Base-by-base conservation (phyloP, 768 basidiomycete species). In the Tylopilus sp. region DNA sequence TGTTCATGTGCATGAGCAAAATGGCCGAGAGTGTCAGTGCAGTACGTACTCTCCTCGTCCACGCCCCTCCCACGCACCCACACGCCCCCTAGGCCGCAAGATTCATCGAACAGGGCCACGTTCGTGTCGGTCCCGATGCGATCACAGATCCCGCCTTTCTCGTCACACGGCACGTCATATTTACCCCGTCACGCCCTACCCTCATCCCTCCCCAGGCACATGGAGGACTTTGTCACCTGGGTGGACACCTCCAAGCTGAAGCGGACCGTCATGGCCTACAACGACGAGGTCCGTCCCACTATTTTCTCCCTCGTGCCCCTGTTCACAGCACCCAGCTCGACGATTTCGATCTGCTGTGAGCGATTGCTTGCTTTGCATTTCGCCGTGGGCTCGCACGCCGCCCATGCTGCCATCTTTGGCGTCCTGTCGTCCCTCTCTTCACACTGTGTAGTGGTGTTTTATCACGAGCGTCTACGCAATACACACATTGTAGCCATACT, bases 201-300 rank as follows among this genome's bases (percentile, higher is more conserved):
- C 56, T 45, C 44, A 58, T 22, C 33, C 43, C 29, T 21, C 30
- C 25, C 22, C 53, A 91, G 96, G 63, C 89, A 93, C 60, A 95
- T 97, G 94, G 94, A 98, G 66, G 97, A 99, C 78, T 99, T 95
- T 72, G 92, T 98, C 41, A 99, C 97, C 31, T 99, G 97, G 97
- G 95, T 98, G 21, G 95, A 98, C 67, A 92, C 92, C 24, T 95
- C 92, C 60, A 96, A 96, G 69, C 82, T 98, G 67, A 98, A 96
- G 83, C 80, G 96, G 50, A 94, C 92, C 0, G 85, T 98, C 72
- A 87, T 94, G 89, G 73, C 78, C 54, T 99, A 99, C 79, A 99
- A 99, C 68, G 95, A 97, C 74, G 87, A 97, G 83, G 91, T 91
- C 48, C 30, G 76, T 65, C 17, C 30, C 53, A n/a, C 53, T 17